phyloP scores from a whole-genome alignment of 2,329 filamentous ascomycete species.

The Penicillium rolfsii region DNA sequence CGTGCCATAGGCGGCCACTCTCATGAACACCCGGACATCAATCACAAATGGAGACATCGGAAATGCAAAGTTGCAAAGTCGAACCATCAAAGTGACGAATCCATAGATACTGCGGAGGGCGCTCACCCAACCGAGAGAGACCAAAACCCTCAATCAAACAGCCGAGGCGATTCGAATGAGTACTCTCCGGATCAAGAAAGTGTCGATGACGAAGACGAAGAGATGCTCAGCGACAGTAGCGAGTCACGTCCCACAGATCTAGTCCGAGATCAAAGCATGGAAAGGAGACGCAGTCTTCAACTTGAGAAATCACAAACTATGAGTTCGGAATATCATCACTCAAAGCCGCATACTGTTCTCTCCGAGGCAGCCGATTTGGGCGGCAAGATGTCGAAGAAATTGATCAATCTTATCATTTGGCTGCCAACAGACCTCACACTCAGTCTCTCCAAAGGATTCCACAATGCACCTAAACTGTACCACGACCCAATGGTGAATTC shows the following conservation, averaged over 20 bases:
- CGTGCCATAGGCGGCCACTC: slow-evolving; percentile 52
- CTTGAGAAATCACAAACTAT: slow-evolving; percentile 17
- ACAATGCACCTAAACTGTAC: slow-evolving; percentile 83
- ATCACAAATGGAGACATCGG: slow-evolving; percentile 6
- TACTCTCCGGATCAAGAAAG: not conserved
- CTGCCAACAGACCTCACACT: slow-evolving; percentile 84
- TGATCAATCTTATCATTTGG: slow-evolving; percentile 74
- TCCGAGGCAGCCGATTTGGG: slow-evolving; percentile 19
- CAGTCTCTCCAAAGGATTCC: slow-evolving; percentile 80
- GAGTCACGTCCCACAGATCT: not conserved
- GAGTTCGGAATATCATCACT: slow-evolving; percentile 9
- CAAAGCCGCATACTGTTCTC: slow-evolving; percentile 6
- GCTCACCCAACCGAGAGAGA: not conserved
- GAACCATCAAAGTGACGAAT: slow-evolving; percentile 5
- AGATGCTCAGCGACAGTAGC: not conserved
- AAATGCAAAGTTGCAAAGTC: slow-evolving; percentile 9
- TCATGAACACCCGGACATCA: slow-evolving; percentile 55
- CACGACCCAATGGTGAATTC: slow-evolving; percentile 80
- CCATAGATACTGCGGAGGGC: not conserved
- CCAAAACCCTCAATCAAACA: not conserved
- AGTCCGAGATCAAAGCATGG: not conserved
- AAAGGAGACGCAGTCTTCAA: slow-evolving; percentile 14
- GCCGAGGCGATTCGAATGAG: not conserved
- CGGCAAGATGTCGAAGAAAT: slow-evolving; percentile 60
- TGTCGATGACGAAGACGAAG: not conserved